Conservation (phyloP, 331 rosid species). For the Malus hybrid region DNA sequence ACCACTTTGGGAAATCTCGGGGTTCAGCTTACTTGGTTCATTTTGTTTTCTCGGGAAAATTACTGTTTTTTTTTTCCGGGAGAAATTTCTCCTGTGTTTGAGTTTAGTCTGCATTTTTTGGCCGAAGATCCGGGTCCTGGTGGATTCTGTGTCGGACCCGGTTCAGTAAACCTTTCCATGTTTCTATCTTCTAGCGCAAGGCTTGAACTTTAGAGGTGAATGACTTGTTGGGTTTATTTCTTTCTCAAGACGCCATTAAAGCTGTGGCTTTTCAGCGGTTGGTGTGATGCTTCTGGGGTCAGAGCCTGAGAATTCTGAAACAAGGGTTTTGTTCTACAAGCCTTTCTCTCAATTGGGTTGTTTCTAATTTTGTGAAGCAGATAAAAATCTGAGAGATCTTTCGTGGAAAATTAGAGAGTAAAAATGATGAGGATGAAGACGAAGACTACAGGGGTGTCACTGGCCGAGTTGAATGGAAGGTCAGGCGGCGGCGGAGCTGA, state of each 20-base stretch:
- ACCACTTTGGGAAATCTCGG: conserved; percentile 5
- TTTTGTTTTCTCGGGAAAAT: background rate
- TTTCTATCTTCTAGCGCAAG: conserved; percentile 18
- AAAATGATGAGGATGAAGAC: conserved; percentile 53
- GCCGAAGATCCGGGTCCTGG: conserved; percentile 14
- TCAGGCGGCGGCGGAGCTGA: conserved; percentile 31
- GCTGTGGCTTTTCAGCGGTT: conserved; percentile 4
- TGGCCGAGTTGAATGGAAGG: conserved; percentile 38
- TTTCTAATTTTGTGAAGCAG: conserved; percentile 22
- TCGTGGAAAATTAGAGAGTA: background rate
- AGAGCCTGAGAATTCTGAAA: conserved; percentile 19
- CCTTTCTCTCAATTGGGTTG: conserved; percentile 40
- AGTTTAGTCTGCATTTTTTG: conserved; percentile 29
- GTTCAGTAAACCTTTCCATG: background rate
- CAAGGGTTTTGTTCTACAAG: conserved; percentile 12
- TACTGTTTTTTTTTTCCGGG: background rate
- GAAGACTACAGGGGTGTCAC: conserved; percentile 27
- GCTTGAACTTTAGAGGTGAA: background rate
- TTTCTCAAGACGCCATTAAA: conserved; percentile 20
- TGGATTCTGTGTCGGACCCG: background rate
- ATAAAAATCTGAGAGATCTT: conserved; percentile 30
- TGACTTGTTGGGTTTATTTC: conserved; percentile 20
- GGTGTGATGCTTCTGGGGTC: conserved; percentile 37
- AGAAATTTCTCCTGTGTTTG: conserved; percentile 6
- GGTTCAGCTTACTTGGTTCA: conserved; percentile 2